Conservation (phyloP, 1,284 basidiomycete genomes). For the Cerioporus squamosus region DNA sequence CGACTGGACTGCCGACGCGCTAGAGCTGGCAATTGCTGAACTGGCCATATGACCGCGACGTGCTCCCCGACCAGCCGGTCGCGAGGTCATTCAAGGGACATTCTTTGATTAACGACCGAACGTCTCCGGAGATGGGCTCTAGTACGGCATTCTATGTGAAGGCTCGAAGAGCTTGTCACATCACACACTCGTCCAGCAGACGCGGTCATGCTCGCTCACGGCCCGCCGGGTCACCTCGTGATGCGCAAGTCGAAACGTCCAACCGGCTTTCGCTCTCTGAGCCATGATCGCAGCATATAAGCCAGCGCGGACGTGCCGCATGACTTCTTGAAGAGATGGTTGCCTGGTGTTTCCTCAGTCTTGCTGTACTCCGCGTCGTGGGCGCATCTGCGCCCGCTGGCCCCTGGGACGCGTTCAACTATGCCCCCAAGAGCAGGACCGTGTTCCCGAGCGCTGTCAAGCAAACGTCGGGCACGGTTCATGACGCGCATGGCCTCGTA, state of each 20-base stretch:
- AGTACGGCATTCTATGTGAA: background rate
- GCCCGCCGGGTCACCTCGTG: conserved; percentile 22
- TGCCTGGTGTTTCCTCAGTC: conserved; percentile 1
- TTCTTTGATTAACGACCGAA: too few relatives aligned
- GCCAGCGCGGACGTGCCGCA: too few relatives aligned
- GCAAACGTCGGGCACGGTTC: conserved; percentile 38
- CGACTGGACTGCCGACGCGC: background rate
- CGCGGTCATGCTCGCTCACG: conserved; percentile 6
- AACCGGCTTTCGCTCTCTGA: background rate
- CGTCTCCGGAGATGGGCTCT: background rate
- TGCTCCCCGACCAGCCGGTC: background rate
- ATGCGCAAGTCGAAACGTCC: conserved; percentile 5
- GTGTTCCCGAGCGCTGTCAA: conserved; percentile 43
- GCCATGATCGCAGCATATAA: conserved; percentile 5
- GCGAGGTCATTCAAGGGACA: too few relatives aligned
- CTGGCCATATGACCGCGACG: conserved; percentile 2
- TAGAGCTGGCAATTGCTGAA: background rate
- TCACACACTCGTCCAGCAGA: conserved; percentile 18
- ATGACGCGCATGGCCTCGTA: conserved; percentile 37
- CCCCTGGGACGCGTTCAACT: conserved; percentile 54
- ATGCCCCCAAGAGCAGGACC: conserved; percentile 43
- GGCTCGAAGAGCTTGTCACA: background rate
- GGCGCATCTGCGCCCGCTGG: conserved; percentile 40
- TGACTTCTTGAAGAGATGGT: conserved; percentile 5
- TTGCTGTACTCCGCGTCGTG: conserved; percentile 7